Evolutionary conservation across 192 early-diverging fungal species (phyloP).

Genomic region (Umbelopsis sp.): DNA sequence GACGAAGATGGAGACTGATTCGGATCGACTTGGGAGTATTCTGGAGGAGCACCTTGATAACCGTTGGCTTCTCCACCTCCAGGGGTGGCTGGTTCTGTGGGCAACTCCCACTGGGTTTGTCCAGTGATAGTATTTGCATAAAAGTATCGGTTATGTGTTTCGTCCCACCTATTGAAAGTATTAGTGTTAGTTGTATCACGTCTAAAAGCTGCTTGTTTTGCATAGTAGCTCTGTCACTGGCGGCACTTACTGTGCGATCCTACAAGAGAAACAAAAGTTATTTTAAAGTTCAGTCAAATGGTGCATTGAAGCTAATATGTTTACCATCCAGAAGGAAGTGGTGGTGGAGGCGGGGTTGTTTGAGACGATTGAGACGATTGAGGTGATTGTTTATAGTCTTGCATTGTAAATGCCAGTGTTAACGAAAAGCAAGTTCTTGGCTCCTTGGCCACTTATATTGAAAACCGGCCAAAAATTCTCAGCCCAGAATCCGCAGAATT

Average conservation of each 20-base stretch:
- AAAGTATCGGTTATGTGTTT: slow-evolving; percentile 21
- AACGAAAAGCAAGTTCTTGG: background rate
- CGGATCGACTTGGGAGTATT: background rate
- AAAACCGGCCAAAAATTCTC: no score
- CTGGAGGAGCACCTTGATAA: background rate
- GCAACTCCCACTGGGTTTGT: slow-evolving; percentile 30
- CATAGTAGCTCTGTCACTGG: no score
- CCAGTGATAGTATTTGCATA: slow-evolving; percentile 24
- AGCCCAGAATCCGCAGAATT: no score
- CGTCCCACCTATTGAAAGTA: slow-evolving; percentile 19
- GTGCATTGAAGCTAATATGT: background rate
- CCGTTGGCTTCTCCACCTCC: background rate
- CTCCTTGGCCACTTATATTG: no score
- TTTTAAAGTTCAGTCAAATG: background rate
- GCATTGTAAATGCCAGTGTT: background rate
- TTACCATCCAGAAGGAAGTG: slow-evolving; percentile 32
- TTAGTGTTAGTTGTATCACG: background rate
- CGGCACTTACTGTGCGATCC: slow-evolving; percentile 23
- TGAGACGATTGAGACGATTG: no score
- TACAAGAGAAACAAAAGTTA: background rate
- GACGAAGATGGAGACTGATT: background rate
- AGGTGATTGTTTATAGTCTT: background rate
- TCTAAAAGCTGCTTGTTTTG: background rate
- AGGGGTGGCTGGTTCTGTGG: background rate
- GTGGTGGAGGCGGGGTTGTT: background rate